Evolutionary conservation across 2,329 filamentous ascomycete species (phyloP), one percentile per base, ranked within the genome.

Genomic region (Penicillium freii): DNA sequence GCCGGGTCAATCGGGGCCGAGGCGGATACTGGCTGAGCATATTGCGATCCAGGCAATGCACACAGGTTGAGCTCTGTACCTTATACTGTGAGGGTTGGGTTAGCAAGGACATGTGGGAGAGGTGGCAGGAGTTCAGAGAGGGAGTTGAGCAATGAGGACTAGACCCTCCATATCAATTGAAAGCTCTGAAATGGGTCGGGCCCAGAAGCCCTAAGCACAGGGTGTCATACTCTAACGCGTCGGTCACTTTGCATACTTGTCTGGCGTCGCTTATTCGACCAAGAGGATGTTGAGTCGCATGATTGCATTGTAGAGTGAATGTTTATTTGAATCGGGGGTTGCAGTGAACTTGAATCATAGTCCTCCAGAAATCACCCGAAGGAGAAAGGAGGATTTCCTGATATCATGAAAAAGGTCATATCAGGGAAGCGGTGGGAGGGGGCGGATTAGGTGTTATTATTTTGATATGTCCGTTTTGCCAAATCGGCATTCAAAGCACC

Each of bases 1-100:
- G 23, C 13, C 61, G 61, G 17, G 61, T 59, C 45, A 62, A 45
- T 48, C 57, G 59, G 54, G 63, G 64, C 19, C 51, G 57, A 34
- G 60, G 54, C 13, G 29, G 13, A 49, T 58, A 55, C 15, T 52
- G 56, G 38, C 47, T 56, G 50, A 55, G 38, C 57, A 60, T 63
- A 9, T 45, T 66, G 58, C 43, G 56, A 33, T 62, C 56, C 5
- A 54, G 8, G 43, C 54, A 65, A 48, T 57, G 55, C 15, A 57
- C 15, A 34, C 51, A 62, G 9, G 42, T 9, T 27, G 42, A 29
- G 29, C 34, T 29, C 27, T 45, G 40, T n/a, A 45, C 46, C 33
- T 50, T 63, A 52, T 58, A 47, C 40, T 38, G 19, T 13, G 19
- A 43, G 38, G 15, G 6, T n/a, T 25, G 25, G 1, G 27, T 51